Evolutionary conservation across 192 early-diverging fungal genomes (phyloP), one percentile per base, ranked within the genome.

Genomic region (Entomortierella parvispora): DNA sequence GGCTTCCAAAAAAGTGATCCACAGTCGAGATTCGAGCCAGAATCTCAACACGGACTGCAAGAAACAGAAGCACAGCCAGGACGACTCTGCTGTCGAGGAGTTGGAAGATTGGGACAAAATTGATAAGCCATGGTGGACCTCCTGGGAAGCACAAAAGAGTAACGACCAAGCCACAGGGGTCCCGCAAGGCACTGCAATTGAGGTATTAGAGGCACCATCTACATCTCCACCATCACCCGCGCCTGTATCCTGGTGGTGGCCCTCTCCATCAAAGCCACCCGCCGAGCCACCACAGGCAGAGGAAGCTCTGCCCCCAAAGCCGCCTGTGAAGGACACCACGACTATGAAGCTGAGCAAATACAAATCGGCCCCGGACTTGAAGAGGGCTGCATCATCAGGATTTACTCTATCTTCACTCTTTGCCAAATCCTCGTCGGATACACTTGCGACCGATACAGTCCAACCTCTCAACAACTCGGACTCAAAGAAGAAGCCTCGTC

Each of bases 161-260:
- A 77, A 77, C 25, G 74, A 77, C 23, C 74, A 77, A 29, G 0
- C 49, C 3, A 77, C 74, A 33, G 74, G 74, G 5, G 33, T 59
- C 25, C 37, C 64, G 10, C 59, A 47, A 10, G 52, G 50, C 2
- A n/a, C 44, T 9, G 46, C 59, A 11, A 33, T 52, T 12, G 40
- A 58, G 0, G 46, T 58, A 5, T 64, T 53, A 59, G 51, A 51
- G 48, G 58, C 67, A 9, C 23, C 71, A 1, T 54, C 56, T 4
- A 2, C 54, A 11, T 15, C 43, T 22, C 56, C 0, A 5, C 33
- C 9, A 1, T 54, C 12, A 56, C 54, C 4, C 20, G 37, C 12
- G 37, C 37, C 37, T 40, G 5, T 12, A 40, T 40, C 37, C 12
- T 9, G 37, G 37, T 40, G 37, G 37, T 40, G 37, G 37, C 12